phyloP scores from a whole-genome alignment of 805 yeast genomes.

The Hanseniaspora lindneri region DNA sequence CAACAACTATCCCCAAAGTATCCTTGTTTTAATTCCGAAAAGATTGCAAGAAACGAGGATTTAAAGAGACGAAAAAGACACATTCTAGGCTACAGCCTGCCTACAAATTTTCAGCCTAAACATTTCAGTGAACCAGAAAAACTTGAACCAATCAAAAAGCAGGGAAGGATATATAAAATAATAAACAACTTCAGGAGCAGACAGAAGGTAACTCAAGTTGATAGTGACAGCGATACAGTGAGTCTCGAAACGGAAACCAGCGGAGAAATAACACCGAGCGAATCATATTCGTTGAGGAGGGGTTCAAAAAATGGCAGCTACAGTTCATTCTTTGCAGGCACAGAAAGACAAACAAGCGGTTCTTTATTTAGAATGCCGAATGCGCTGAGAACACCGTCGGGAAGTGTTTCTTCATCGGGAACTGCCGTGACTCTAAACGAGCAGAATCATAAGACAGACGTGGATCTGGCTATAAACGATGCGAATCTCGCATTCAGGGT shows the following conservation, averaged over 20 bases:
- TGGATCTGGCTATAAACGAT: neutral
- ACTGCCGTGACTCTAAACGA: neutral
- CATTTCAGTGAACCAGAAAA: neutral
- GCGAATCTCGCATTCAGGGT: constrained; percentile 1
- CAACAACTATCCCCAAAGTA: neutral
- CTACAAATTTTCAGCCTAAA: neutral
- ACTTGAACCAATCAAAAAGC: neutral
- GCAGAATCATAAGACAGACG: neutral
- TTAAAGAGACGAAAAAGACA: neutral
- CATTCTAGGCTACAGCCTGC: neutral
- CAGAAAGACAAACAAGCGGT: neutral
- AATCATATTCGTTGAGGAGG: neutral
- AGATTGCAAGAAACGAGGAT: neutral
- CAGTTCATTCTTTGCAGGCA: neutral
- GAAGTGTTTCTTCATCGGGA: neutral
- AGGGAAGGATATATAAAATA: neutral
- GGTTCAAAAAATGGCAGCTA: neutral
- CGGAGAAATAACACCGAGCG: neutral
- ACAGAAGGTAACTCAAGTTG: neutral
- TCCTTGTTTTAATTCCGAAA: constrained; percentile 2
- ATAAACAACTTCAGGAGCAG: neutral
- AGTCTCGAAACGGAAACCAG: neutral
- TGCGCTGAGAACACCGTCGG: neutral
- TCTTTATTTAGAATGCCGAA: neutral
- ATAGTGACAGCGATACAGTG: neutral